Percentiles rank a stretch among this genome's conserved stretches.
Conservation (phyloP, 345 rosid genomes). For the Orychophragmus violaceus region DNA sequence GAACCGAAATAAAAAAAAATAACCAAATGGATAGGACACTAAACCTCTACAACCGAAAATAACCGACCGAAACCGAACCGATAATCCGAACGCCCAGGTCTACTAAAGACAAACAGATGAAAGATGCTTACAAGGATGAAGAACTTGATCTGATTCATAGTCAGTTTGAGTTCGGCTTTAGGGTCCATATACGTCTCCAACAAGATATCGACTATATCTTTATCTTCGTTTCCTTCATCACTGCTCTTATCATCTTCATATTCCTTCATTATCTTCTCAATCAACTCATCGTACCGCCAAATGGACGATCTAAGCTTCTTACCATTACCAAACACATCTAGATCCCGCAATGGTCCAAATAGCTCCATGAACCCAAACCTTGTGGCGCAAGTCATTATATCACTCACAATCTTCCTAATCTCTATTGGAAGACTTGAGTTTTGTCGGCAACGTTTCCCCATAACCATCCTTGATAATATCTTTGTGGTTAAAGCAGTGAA, state of each 20-base stretch:
- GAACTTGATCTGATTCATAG: conserved; percentile 56
- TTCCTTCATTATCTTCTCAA: conserved; percentile 46
- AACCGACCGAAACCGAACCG: no score
- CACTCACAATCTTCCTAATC: conserved; percentile 42
- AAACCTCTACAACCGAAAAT: no score
- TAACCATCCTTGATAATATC: conserved; percentile 47
- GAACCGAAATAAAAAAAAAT: no score
- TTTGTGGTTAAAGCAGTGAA: conserved; percentile 43
- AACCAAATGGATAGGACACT: no score
- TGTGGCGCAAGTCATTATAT: conserved; percentile 45
- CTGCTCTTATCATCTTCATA: conserved; percentile 37
- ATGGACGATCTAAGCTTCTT: conserved; percentile 41
- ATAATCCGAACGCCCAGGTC: no score
- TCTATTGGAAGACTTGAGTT: conserved; percentile 30
- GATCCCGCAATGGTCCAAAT: conserved; percentile 46
- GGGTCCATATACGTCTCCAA: conserved; percentile 49
- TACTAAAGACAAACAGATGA: no score
- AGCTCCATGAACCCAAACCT: conserved; percentile 48
- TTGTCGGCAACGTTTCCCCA: conserved; percentile 43
- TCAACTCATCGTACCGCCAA: conserved; percentile 36
- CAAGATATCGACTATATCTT: conserved; percentile 55
- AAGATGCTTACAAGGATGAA: conserved; percentile 50
- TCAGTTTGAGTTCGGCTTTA: conserved; percentile 43
- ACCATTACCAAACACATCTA: conserved; percentile 51
- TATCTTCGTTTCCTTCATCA: conserved; percentile 23